These are phyloP conservation scores for Apiospora rasikravindrae DNA, from an alignment of 2,329 filamentous ascomycete species.

Conservation along the genomic window DNA sequence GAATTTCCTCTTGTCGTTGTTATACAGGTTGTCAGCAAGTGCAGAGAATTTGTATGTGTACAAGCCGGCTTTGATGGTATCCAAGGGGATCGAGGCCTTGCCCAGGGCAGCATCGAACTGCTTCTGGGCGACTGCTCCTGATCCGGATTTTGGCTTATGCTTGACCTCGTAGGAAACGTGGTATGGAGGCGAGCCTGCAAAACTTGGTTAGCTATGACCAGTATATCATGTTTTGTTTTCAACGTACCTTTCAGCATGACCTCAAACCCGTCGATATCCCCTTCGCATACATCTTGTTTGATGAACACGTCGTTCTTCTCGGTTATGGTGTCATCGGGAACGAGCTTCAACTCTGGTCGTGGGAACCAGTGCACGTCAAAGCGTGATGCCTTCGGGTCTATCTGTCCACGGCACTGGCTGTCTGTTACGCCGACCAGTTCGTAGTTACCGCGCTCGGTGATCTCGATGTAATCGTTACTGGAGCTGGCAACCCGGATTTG, in stretches of 20 bases:
- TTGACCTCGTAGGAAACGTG: slow-evolving; percentile 81
- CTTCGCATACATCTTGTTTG: slow-evolving; percentile 89
- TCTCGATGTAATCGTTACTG: slow-evolving; percentile 71
- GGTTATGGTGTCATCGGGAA: slow-evolving; percentile 65
- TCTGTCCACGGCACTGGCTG: slow-evolving; percentile 77
- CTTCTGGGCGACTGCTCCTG: slow-evolving; percentile 68
- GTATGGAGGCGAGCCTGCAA: slow-evolving; percentile 76
- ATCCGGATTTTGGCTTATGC: slow-evolving; percentile 71
- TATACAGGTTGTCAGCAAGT: slow-evolving; percentile 85
- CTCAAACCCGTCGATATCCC: slow-evolving; percentile 89
- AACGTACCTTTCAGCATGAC: slow-evolving; percentile 74
- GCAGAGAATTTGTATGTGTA: slow-evolving; percentile 88
- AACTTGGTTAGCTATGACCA: slow-evolving; percentile 21
- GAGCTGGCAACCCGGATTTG: slow-evolving; percentile 38
- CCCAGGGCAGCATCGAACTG: slow-evolving; percentile 78
- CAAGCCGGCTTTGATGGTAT: slow-evolving; percentile 80
- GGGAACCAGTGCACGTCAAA: slow-evolving; percentile 89
- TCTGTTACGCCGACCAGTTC: slow-evolving; percentile 81
- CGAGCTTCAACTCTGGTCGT: slow-evolving; percentile 73
- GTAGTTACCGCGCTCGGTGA: slow-evolving; percentile 74
- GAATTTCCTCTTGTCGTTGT: slow-evolving; percentile 70
- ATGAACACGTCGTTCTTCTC: slow-evolving; percentile 61
- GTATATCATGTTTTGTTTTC: not conserved
- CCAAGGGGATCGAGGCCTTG: slow-evolving; percentile 80
- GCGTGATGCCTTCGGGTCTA: slow-evolving; percentile 73